Base-by-base conservation (phyloP, 108 stramenopile genomes). In the Nitzschia palea region DNA sequence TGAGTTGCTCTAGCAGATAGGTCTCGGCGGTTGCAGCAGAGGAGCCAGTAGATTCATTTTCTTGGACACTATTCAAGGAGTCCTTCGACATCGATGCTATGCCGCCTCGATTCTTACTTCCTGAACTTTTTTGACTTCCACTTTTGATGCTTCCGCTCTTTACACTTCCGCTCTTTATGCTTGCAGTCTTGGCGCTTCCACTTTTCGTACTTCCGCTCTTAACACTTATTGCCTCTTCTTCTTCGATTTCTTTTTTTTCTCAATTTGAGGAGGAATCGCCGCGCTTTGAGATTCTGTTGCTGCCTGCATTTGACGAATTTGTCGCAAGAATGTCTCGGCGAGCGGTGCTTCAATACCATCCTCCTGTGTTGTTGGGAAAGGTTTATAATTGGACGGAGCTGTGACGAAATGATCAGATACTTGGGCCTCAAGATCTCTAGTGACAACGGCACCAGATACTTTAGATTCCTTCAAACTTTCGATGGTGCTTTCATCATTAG, bases 41-140 rank as follows among this genome's bases (percentile, higher is more conserved):
- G 42, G 40, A 44, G 10, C n/a, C 26, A n/a, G 10, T 29, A 18
- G 12, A 15, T 51, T 51, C 15, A 18, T 18, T 8, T 32, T 20
- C 54, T 29, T 28, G 6, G 8, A 28, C 17, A 32, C n/a, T 35
- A 8, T 8, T 51, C 20, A 8, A 8, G 50, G 9, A 35, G 35
- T 60, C 36, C 3, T 5, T 37, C 8, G 58, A 60, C 33, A 10
- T 28, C 35, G 4, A 9, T 6, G 37, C 35, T 36, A 37, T 36
- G 8, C 33, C 9, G 30, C 47, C 30, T 15, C 27, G 27, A 4
- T 31, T 47, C 1, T 44, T 3, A 10, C 33, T 28, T 32, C 45
- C 31, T n/a, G 20, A n/a, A 53, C 65, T 65, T 30, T 27, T 52
- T 15, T 37, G 1, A 35, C 65, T 65, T 36, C 51, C 51, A 48